Evolutionary conservation across 1,284 basidiomycete species (phyloP).

Genomic region (Melanopsichium pennsylvanicum): DNA sequence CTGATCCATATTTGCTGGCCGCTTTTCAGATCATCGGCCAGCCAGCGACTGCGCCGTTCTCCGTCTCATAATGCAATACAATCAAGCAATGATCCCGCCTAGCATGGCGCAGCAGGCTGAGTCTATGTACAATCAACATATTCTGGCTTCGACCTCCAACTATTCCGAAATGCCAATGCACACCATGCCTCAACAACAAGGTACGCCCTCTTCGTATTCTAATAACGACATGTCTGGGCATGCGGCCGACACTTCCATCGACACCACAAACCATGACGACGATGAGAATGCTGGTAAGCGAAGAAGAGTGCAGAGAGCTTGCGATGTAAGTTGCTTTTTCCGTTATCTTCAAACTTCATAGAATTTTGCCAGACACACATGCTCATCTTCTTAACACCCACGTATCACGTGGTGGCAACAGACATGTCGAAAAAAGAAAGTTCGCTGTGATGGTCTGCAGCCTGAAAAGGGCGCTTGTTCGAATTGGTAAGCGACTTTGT

Average conservation of each 20-base stretch:
- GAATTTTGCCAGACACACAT: too few species aligned
- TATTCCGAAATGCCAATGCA: conserved; percentile 12
- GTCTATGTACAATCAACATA: conserved; percentile 18
- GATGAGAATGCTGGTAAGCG: conserved; percentile 49
- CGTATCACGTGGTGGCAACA: neutral
- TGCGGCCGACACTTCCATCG: conserved; percentile 18
- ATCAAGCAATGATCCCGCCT: conserved; percentile 9
- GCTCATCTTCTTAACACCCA: too few species aligned
- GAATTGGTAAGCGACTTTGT: conserved; percentile 32
- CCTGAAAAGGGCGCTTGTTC: conserved; percentile 51
- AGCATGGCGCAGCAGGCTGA: too few species aligned
- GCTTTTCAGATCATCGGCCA: too few species aligned
- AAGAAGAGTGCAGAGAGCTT: conserved; percentile 53
- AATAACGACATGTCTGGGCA: conserved; percentile 13
- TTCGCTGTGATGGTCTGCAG: conserved; percentile 58
- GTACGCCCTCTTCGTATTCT: conserved; percentile 3
- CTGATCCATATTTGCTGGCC: too few species aligned
- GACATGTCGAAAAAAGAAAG: conserved; percentile 60
- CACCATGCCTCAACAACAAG: conserved; percentile 3
- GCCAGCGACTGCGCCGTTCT: too few species aligned
- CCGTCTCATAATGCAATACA: conserved; percentile 11
- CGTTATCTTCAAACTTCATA: neutral
- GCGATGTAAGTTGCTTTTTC: conserved; percentile 38
- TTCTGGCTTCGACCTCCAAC: conserved; percentile 11
- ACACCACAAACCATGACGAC: conserved; percentile 33